Conservation (phyloP, 371 early-diverging fungal genomes). For the Apophysomyces ossiformis region DNA sequence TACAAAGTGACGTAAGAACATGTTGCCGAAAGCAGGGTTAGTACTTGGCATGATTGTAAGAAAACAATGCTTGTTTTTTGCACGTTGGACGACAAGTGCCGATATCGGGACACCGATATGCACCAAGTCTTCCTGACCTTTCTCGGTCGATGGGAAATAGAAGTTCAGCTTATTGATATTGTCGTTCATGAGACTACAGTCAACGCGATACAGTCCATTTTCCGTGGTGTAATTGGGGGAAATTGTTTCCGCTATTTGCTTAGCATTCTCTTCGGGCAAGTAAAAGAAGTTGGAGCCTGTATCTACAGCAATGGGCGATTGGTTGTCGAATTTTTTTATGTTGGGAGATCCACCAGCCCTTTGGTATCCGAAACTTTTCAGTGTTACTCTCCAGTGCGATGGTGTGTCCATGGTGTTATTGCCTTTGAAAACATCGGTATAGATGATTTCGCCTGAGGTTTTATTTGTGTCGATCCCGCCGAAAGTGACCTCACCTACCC, state of each 20-base stretch:
- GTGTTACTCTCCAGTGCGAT: slow-evolving; percentile 27
- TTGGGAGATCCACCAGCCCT: slow-evolving; percentile 4
- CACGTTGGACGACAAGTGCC: slow-evolving; percentile 16
- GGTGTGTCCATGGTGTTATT: not conserved
- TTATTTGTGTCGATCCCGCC: slow-evolving; percentile 43
- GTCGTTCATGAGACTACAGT: slow-evolving; percentile 27
- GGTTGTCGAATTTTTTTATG: slow-evolving; percentile 20
- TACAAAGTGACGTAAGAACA: slow-evolving; percentile 42
- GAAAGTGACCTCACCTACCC: slow-evolving; percentile 51
- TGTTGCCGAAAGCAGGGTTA: slow-evolving; percentile 44
- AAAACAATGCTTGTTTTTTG: slow-evolving; percentile 26
- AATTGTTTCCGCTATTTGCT: slow-evolving; percentile 30
- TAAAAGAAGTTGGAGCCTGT: slow-evolving; percentile 55
- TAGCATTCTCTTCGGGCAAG: slow-evolving; percentile 32
- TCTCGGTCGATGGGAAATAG: not conserved
- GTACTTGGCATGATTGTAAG: slow-evolving; percentile 34
- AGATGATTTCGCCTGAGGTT: slow-evolving; percentile 36
- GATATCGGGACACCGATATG: slow-evolving; percentile 25
- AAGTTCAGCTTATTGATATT: too few species aligned
- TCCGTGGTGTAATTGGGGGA: slow-evolving; percentile 14
- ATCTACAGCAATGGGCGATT: slow-evolving; percentile 35
- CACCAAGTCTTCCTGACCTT: not conserved
- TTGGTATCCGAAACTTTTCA: slow-evolving; percentile 30
- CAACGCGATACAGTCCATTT: slow-evolving; percentile 23
- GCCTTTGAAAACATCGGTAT: slow-evolving; percentile 25